Base-by-base conservation (phyloP, 225 moss, liverwort and hornwort species). In the Bryoerythrophyllum caledonicum region DNA sequence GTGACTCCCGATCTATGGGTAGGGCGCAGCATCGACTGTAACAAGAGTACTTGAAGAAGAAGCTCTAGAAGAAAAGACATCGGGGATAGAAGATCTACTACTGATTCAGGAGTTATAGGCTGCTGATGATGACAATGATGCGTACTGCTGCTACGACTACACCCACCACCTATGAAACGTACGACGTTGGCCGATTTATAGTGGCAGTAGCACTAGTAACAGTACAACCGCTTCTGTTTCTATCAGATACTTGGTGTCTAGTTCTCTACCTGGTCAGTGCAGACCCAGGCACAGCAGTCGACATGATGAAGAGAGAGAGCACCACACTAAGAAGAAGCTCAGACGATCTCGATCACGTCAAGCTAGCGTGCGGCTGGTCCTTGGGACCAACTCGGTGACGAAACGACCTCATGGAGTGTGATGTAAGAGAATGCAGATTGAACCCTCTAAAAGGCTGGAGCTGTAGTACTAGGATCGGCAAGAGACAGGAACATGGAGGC, bases 241-340 rank as follows among this genome's bases (percentile, higher is more conserved):
- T 72, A 75, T 69, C 58, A 63, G 44, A 14, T 15, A 17, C 40
- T 57, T 38, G n/a, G 59, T 44, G 60, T 78, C 77, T 76, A 67
- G 66, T 71, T 70, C 70, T 71, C 55, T 38, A 34, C 65, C 78
- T 76, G 72, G 78, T 57, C 80, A 71, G 56, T 44, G 63, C 65
- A 70, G 63, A 70, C 72, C 75, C 53, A 72, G 40, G 65, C 55
- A 19, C 27, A 67, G 63, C 72, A 67, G 37, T 72, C 62, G 69
- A 80, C 82, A 84, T 63, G 66, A 77, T 87, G 87, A 84, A 84
- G 87, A 87, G 87, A 87, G 87, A 87, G 87, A 87, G 87, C 87
- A 87, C 84, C 56, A 41, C 80, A 65, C 80, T 40, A 78, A 24
- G 21, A 55, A 30, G 10, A 43, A 41, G 51, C 19, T 24, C 28